A percentile compares a stretch with the other conserved stretches of the same genome.
Conservation (phyloP, 495 filamentous ascomycete genomes). For the Elasticomyces elasticus region DNA sequence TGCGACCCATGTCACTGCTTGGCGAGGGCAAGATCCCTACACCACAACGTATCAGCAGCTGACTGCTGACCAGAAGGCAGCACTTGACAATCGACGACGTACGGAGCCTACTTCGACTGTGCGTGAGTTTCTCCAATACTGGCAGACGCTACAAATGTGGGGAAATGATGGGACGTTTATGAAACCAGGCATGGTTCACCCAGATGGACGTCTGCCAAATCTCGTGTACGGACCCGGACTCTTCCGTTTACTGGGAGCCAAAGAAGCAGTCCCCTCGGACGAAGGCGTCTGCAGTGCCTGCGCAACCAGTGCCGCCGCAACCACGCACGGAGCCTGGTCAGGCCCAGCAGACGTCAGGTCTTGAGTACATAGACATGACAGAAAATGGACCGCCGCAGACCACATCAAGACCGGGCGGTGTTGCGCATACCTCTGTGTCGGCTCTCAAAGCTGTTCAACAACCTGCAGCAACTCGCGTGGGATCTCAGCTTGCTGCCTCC, state of each 20-base stretch:
- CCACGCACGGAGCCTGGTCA: no score
- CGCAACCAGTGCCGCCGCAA: no score
- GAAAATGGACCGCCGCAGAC: neutral
- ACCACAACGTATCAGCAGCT: neutral
- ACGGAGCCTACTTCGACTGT: neutral
- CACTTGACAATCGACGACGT: neutral
- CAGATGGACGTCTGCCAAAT: neutral
- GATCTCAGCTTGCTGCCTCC: neutral
- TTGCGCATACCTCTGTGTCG: no score
- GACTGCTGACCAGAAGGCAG: neutral
- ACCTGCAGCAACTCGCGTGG: no score
- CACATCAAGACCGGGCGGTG: neutral
- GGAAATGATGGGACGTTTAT: neutral
- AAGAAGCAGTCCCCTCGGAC: no score
- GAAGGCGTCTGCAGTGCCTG: no score
- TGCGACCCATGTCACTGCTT: neutral
- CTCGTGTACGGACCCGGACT: neutral
- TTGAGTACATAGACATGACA: neutral
- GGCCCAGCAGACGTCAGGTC: no score
- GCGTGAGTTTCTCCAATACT: neutral
- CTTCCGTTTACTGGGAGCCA: no score
- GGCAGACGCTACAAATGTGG: neutral
- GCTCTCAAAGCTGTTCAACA: no score
- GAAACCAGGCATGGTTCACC: neutral
- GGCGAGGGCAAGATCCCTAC: neutral